These are phyloP conservation scores for Monosporascus sp. DNA, from an alignment of 2,329 filamentous ascomycete species.

Conservation along the genomic window DNA sequence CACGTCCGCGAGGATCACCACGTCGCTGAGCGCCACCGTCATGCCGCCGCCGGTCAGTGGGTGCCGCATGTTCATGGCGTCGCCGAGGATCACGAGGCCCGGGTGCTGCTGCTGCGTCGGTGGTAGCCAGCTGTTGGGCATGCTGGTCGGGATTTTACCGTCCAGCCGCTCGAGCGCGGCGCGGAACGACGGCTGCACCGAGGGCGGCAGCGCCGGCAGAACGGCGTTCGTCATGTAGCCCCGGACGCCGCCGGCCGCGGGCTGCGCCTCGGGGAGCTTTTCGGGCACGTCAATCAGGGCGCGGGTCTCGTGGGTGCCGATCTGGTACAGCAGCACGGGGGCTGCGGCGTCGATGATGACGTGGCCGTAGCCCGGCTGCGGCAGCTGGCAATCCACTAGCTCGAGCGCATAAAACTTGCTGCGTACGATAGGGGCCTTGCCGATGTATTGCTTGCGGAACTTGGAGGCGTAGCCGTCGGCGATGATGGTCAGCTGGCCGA, in stretches of 20 bases:
- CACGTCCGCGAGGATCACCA: slow-evolving; percentile 68
- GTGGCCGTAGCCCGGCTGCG: slow-evolving; percentile 71
- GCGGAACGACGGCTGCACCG: slow-evolving; percentile 67
- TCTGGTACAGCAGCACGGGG: slow-evolving; percentile 92
- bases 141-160: slow-evolving; percentile 70
- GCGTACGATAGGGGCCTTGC: slow-evolving; percentile 60
- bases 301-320: slow-evolving; percentile 89
- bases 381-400: slow-evolving; percentile 79
- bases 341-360: slow-evolving; percentile 73
- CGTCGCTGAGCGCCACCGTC: slow-evolving; percentile 96
- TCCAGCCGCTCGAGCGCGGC: slow-evolving; percentile 62
- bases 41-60: slow-evolving; percentile 95
- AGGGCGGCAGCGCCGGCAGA: slow-evolving; percentile 67
- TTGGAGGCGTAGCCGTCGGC: slow-evolving; percentile 90
- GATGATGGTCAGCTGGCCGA: slow-evolving; percentile 80
- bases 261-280: slow-evolving; percentile 65
- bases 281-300: slow-evolving; percentile 84
- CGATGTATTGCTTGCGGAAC: slow-evolving; percentile 77
- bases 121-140: slow-evolving; percentile 95
- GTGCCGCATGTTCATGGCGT: slow-evolving; percentile 99
- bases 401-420: slow-evolving; percentile 94
- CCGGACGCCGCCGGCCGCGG: slow-evolving; percentile 75
- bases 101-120: slow-evolving; percentile 63
- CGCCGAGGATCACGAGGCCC: slow-evolving; percentile 78
- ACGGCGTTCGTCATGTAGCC: slow-evolving; percentile 76